These are phyloP conservation scores for Solanum lycopersicoides DNA, from an alignment of 257 asterid genomes.

Conservation along the genomic window DNA sequence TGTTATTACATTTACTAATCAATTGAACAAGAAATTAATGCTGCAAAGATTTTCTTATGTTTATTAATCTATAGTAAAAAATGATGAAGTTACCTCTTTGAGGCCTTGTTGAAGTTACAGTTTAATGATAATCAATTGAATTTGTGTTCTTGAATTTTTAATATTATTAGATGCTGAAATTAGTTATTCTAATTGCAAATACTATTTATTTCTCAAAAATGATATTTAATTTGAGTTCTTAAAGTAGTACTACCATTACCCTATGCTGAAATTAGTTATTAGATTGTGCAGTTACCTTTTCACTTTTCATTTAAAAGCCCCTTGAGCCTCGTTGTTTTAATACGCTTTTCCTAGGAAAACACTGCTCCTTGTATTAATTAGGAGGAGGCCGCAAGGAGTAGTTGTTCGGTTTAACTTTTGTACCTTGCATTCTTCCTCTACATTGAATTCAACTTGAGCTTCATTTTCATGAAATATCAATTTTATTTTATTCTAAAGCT, in stretches of 20 bases:
- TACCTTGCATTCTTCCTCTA: neutral
- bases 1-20: neutral
- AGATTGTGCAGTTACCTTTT: neutral
- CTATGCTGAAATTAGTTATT: neutral
- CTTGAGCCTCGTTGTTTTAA: neutral
- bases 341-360: neutral
- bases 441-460: neutral
- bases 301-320: neutral
- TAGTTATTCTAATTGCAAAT: neutral
- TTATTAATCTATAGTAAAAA: neutral
- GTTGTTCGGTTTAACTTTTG: neutral
- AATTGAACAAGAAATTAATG: neutral
- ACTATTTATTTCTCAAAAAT: neutral
- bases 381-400: neutral
- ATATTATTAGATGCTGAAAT: neutral
- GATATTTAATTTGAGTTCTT: neutral
- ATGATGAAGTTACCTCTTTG: neutral
- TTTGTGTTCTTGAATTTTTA: neutral
- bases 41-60: neutral
- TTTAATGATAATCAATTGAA: neutral
- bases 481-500: neutral
- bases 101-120: neutral
- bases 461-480: neutral
- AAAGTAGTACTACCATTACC: neutral
- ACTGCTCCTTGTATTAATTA: neutral